Evolutionary conservation across 1,139 yeast species (phyloP).

Genomic region (Kurtzmaniella natalensis): DNA sequence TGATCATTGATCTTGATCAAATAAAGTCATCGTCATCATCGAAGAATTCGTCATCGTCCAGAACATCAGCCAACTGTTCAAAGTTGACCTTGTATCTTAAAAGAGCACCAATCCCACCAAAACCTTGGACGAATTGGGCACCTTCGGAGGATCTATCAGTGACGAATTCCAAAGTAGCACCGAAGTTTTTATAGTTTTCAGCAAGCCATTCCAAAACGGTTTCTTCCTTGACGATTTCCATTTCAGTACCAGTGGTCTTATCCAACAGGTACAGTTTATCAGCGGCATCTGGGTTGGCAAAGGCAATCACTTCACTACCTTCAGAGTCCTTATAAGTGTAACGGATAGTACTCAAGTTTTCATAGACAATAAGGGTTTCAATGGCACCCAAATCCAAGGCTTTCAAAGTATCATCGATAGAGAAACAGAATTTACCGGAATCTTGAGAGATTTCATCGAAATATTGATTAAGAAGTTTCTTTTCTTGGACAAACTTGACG

Average conservation of each 20-base stretch:
- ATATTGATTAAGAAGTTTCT: slow-evolving; percentile 85
- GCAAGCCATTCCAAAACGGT: slow-evolving; percentile 95
- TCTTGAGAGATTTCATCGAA: slow-evolving; percentile 97
- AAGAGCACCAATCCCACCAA: slow-evolving; percentile 98
- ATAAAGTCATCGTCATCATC: slow-evolving; percentile 53
- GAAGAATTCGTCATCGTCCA: slow-evolving; percentile 83
- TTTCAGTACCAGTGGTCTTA: slow-evolving; percentile 82
- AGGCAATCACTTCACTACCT: slow-evolving; percentile 71
- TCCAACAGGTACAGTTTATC: slow-evolving; percentile 78
- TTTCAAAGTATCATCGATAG: slow-evolving; percentile 92
- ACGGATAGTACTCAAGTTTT: slow-evolving; percentile 80
- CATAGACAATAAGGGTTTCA: slow-evolving; percentile 88
- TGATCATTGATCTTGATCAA: slow-evolving; percentile 16
- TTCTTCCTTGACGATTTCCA: slow-evolving; percentile 81
- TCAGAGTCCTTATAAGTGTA: slow-evolving; percentile 82
- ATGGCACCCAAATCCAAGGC: slow-evolving; percentile 96
- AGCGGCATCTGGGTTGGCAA: slow-evolving; percentile 65
- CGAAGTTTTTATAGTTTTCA: slow-evolving; percentile 87
- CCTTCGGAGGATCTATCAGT: slow-evolving; percentile 97
- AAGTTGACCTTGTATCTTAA: slow-evolving; percentile 95
- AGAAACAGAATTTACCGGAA: slow-evolving; percentile 95
- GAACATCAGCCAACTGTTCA: slow-evolving; percentile 87
- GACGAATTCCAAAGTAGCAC: slow-evolving; percentile 93
- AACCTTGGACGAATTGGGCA: slow-evolving; percentile 95
- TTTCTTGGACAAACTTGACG: slow-evolving; percentile 96